Conservation (phyloP, 1,284 basidiomycete species). For the Apiotrichum brassicae region DNA sequence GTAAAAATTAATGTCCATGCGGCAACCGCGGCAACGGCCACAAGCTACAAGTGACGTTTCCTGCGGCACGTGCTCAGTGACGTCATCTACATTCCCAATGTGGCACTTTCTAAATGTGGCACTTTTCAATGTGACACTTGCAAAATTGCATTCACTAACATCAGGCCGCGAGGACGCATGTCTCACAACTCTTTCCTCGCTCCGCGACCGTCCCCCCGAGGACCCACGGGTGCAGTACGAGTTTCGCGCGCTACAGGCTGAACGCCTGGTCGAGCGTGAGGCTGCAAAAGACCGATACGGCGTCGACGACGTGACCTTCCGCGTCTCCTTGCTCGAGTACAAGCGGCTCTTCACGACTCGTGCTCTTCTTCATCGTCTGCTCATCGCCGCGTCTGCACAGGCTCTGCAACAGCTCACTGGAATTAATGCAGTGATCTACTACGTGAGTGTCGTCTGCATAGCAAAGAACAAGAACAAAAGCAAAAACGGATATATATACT, state of each 20-base stretch:
- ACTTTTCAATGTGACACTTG: too few relatives aligned
- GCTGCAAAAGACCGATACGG: background rate
- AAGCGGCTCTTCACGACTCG: constrained; percentile 9
- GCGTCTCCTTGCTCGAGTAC: constrained; percentile 13
- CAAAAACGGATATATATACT: too few relatives aligned
- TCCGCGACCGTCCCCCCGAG: constrained; percentile 20
- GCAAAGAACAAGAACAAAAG: too few relatives aligned
- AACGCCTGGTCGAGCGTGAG: constrained; percentile 16
- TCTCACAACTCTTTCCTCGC: constrained; percentile 19
- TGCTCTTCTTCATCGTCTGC: constrained; percentile 15
- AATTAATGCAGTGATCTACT: constrained; percentile 13
- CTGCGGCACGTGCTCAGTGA: too few relatives aligned
- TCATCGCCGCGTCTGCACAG: constrained; percentile 10
- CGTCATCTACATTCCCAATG: too few relatives aligned
- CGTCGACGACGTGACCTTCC: background rate
- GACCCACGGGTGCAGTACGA: constrained; percentile 24
- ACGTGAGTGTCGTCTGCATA: background rate
- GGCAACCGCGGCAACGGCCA: too few relatives aligned
- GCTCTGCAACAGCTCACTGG: constrained; percentile 22
- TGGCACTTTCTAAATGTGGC: too few relatives aligned
- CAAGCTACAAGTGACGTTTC: too few relatives aligned
- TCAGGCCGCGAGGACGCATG: constrained; percentile 26
- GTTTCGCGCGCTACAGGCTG: constrained; percentile 31
- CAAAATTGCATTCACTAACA: background rate
- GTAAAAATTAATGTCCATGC: too few relatives aligned